phyloP scores from a whole-genome alignment of 2,329 filamentous ascomycete species.

The Alternaria rosae region DNA sequence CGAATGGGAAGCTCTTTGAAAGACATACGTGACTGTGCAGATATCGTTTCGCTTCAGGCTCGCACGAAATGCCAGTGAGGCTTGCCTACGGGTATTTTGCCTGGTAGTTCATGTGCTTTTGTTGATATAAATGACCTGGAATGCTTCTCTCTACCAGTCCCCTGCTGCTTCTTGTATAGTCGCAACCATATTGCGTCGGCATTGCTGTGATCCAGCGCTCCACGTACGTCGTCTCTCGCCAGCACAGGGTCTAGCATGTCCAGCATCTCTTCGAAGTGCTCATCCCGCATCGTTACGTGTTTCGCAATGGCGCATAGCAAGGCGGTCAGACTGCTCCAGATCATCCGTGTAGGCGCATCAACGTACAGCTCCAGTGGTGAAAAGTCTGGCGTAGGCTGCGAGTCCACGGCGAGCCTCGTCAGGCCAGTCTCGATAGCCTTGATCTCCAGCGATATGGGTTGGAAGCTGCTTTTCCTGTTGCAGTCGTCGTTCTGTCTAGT shows the following conservation, averaged over 20 bases:
- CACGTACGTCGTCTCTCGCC: slow-evolving; percentile 57
- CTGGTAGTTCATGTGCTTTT: not conserved
- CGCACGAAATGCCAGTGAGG: slow-evolving; percentile 20
- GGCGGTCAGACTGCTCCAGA: slow-evolving; percentile 69
- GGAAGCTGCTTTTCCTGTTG: not conserved
- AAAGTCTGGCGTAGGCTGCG: not conserved
- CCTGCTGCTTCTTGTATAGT: slow-evolving; percentile 27
- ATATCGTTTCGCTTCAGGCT: not conserved
- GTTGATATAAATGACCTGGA: not conserved
- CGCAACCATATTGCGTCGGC: slow-evolving; percentile 78
- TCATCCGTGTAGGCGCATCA: slow-evolving; percentile 63
- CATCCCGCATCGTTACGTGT: slow-evolving; percentile 70
- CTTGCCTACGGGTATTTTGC: slow-evolving; percentile 15
- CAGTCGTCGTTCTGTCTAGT: slow-evolving; percentile 19
- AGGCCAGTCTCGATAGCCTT: slow-evolving; percentile 11
- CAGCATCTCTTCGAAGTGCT: slow-evolving; percentile 75
- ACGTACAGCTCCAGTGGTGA: slow-evolving; percentile 53
- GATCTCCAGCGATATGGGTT: slow-evolving; percentile 3
- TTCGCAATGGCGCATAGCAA: slow-evolving; percentile 68
- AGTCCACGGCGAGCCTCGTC: slow-evolving; percentile 6
- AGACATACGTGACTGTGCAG: not conserved
- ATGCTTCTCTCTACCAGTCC: not conserved
- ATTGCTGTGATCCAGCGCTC: slow-evolving; percentile 70
- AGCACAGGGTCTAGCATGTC: slow-evolving; percentile 61
- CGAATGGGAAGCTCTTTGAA: not conserved